These are phyloP conservation scores for Colletotrichum sp. DNA, from an alignment of 2,329 filamentous ascomycete genomes.

Conservation along the genomic window DNA sequence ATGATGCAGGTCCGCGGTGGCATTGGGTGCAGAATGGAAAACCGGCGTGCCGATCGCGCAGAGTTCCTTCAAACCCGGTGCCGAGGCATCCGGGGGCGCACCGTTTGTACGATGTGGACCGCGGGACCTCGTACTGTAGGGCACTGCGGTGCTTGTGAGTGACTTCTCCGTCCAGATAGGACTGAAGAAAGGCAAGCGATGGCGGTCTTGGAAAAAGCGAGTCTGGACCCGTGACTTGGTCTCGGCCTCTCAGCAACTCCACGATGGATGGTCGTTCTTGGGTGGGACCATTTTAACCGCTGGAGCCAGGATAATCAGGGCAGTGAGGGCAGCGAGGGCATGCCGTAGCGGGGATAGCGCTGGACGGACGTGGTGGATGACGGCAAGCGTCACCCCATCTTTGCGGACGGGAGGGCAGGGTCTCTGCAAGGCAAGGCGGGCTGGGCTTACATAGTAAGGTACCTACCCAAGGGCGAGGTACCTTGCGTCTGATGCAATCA, in stretches of 20 bases:
- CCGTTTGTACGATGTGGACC: background rate
- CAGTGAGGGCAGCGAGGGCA: background rate
- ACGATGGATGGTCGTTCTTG: background rate
- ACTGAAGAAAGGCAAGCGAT: background rate
- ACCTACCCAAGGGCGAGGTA: background rate
- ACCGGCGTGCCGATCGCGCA: background rate
- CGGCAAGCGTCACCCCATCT: constrained; percentile 12
- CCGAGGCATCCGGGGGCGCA: constrained; percentile 3
- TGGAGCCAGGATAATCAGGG: constrained; percentile 4
- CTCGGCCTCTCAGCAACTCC: background rate
- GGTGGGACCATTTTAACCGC: constrained; percentile 1
- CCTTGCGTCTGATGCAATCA: background rate
- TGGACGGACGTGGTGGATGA: background rate
- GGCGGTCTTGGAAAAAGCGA: background rate
- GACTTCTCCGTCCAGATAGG: background rate
- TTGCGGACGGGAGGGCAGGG: background rate
- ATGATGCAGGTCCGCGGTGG: constrained; percentile 13
- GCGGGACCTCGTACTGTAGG: background rate
- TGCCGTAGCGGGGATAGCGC: background rate
- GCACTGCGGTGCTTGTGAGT: background rate
- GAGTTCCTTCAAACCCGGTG: background rate
- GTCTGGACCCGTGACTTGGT: background rate
- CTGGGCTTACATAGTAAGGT: too few species aligned
- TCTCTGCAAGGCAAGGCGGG: background rate
- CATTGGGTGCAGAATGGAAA: background rate